A percentile compares a stretch with the other conserved stretches of the same genome.
These are phyloP conservation scores for Parietichytrium sp. DNA, from an alignment of 108 stramenopile species.

Conservation along the genomic window DNA sequence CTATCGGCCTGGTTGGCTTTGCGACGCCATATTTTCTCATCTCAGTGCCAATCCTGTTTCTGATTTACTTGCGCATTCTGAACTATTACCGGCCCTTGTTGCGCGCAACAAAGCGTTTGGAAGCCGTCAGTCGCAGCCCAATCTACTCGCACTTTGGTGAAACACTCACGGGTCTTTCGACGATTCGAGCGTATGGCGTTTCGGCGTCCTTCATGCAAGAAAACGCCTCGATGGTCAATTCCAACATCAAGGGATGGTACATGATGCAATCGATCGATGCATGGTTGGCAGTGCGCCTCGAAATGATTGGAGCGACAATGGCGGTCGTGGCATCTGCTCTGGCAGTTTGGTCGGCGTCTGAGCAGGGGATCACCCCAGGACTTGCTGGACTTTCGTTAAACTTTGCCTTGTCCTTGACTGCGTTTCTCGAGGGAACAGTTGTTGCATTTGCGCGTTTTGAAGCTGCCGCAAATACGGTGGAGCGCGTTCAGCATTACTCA, in stretches of 20 bases:
- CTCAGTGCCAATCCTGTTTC: constrained; percentile 58
- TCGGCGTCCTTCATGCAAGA: constrained; percentile 55
- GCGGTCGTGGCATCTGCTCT: constrained; percentile 70
- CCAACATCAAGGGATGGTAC: constrained; percentile 66
- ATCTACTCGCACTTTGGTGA: constrained; percentile 89
- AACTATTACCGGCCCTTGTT: constrained; percentile 74
- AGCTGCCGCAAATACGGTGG: constrained; percentile 78
- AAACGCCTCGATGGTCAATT: constrained; percentile 67
- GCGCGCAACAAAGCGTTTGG: constrained; percentile 79
- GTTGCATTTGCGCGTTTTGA: constrained; percentile 76
- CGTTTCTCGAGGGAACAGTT: constrained; percentile 77
- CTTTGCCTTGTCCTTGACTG: constrained; percentile 72
- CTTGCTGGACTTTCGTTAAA: constrained; percentile 69
- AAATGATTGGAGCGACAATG: constrained; percentile 70
- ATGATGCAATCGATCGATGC: constrained; percentile 68
- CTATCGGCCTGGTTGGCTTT: not conserved
- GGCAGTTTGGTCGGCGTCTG: constrained; percentile 64
- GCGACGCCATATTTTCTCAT: constrained; percentile 67
- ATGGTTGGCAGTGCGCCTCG: constrained; percentile 73
- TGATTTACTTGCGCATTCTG: constrained; percentile 63
- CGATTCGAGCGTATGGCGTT: constrained; percentile 80
- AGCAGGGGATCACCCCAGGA: constrained; percentile 39
- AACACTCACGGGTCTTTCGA: constrained; percentile 78
- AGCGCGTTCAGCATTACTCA: constrained; percentile 75
- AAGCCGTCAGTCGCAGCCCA: constrained; percentile 78